phyloP scores from a whole-genome alignment of 192 early-diverging fungal genomes.

The Coemansia erecta region DNA sequence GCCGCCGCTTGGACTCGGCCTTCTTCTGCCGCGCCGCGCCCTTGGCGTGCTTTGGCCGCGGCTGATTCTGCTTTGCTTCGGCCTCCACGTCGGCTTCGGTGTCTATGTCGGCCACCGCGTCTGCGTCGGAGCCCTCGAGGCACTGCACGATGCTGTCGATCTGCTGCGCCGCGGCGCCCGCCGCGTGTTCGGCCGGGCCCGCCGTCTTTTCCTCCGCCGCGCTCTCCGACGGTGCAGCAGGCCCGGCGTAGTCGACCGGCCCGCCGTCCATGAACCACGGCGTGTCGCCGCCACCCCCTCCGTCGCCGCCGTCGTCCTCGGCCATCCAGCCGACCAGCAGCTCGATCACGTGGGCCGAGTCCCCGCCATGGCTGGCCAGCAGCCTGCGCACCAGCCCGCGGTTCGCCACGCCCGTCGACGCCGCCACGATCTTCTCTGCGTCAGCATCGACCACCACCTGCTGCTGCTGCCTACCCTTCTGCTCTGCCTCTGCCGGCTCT shows the following conservation, averaged over 20 bases:
- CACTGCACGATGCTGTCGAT: too few relatives aligned
- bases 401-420: conserved; percentile 55
- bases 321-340: conserved; percentile 51
- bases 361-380: conserved; percentile 42
- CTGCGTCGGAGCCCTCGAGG: background rate
- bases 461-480: too few relatives aligned
- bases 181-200: too few relatives aligned
- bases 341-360: conserved; percentile 58
- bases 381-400: conserved; percentile 52
- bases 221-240: background rate
- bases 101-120: too few relatives aligned
- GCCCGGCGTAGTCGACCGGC: conserved; percentile 26
- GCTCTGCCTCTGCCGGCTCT: too few relatives aligned
- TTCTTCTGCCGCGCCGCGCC: conserved; percentile 15
- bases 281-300: too few relatives aligned
- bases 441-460: too few relatives aligned
- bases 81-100: too few relatives aligned
- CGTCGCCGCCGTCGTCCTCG: conserved; percentile 1
- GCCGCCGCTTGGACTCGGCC: conserved; percentile 12
- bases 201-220: background rate
- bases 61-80: too few relatives aligned
- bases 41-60: background rate
- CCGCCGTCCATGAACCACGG: conserved; percentile 33
- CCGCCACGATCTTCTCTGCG: conserved; percentile 58
- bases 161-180: too few relatives aligned